Base-by-base conservation (phyloP, 208 protist genomes). In the Strigomonas culicis region DNA sequence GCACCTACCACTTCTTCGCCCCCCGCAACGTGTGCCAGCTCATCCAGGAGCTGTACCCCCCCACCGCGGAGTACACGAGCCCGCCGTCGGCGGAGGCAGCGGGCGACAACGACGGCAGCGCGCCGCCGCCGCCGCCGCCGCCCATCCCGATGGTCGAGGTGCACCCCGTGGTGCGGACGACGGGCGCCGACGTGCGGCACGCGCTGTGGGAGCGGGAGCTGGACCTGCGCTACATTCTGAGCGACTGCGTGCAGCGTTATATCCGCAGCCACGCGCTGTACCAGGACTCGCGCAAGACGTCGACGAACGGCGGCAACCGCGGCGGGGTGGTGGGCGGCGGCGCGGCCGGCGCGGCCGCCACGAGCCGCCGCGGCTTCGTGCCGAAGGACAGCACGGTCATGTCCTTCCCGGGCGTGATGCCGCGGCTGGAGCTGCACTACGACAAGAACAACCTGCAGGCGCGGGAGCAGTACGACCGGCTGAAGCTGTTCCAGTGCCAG, bases 371-470 rank as follows among this genome's bases (percentile, higher is more conserved):
- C 28, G 19, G n/a, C 1, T 28, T 46, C 22, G 22, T 51, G 43
- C 60, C 19, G 17, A 66, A 72, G 41, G 74, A 81, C 39, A 80
- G 63, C 27, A 68, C 84, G 8, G 70, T 64, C 2, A 67, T 95
- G 28, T 78, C 74, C 43, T 87, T 96, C 51, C 72, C 75, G 0
- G 86, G 86, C 8, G 65, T 93, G 15, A 83, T 96, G 36, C 90
- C 90, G 10, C 74, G 90, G 1, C 65, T 96, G 51, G 85, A 94
- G 63, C 68, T 96, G 61, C 90, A 93, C 69, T 88, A 92, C 65
- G 90, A 96, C 62, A 73, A 81, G 75, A 86, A 79, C 77, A 94
- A 93, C 65, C 63, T 84, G 7, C 76, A 92, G 4, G 90, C 90
- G 11, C 76, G 84, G 2, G 87, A 94, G 60, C 78, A 88, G 71